Percentiles rank a stretch among this genome's conserved stretches.
Evolutionary conservation across 345 rosid genomes (phyloP).

Genomic region (Balakata baccata): DNA sequence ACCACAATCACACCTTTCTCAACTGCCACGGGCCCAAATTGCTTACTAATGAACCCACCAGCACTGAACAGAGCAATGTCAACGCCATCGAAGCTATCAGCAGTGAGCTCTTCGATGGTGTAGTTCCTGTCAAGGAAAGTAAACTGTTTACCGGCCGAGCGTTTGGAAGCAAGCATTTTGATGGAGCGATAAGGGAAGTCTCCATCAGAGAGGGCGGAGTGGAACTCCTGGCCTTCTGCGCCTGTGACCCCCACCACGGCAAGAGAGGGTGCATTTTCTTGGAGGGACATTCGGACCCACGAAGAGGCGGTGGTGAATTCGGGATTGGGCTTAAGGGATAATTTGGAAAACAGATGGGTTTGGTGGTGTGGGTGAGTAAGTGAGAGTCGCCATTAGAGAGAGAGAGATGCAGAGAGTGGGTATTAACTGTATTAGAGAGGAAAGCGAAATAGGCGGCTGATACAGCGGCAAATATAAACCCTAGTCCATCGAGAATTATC

Average conservation of each 20-base stretch:
- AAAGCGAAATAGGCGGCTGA: conserved; percentile 11
- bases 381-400: conserved; percentile 26
- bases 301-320: conserved; percentile 28
- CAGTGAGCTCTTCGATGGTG: conserved; percentile 76
- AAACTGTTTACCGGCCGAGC: conserved; percentile 76
- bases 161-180: conserved; percentile 93
- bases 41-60: conserved; percentile 86
- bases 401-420: not conserved
- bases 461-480: no score
- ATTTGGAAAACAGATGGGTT: conserved; percentile 37
- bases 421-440: not conserved
- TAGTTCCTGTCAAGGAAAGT: conserved; percentile 56
- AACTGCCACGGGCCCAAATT: conserved; percentile 77
- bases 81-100: conserved; percentile 74
- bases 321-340: conserved; percentile 26
- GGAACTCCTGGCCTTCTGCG: conserved; percentile 92
- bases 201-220: conserved; percentile 76
- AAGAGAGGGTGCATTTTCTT: conserved; percentile 73
- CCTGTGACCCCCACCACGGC: conserved; percentile 95
- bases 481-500: no score
- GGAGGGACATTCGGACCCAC: conserved; percentile 71
- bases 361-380: conserved; percentile 15
- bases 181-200: conserved; percentile 89
- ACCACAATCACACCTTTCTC: conserved; percentile 79
- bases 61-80: conserved; percentile 89